Base-by-base conservation (phyloP, 73 alveolate genomes). In the Paramecium sexaurelia region DNA sequence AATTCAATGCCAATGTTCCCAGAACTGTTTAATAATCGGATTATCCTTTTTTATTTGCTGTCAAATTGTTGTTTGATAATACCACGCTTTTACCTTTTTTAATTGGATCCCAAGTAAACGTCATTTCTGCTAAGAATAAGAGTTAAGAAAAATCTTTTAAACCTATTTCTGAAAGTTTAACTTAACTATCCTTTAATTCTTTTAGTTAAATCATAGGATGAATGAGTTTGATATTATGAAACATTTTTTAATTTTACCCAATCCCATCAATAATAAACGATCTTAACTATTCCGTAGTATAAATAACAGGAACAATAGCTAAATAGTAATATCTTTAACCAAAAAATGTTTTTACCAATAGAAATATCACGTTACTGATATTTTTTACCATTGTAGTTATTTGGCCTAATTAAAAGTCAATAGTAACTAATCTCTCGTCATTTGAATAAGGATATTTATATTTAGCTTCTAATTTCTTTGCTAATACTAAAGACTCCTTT, bases 11-110 rank as follows among this genome's bases (percentile, higher is more conserved):
- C 33, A 85, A 7, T 7, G 87, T 84, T 5, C 94, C 95, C 7
- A 85, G 32, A 19, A 91, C 92, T 20, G 94, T 71, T 51, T 91
- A 84, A 85, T 85, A 91, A 27, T 91, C 95, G 8, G 89, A 35
- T 29, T 91, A 94, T 27, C 75, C 92, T 86, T 85, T 33, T 82
- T 91, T 91, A 20, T 47, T 55, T 17, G 71, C 91, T 26, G 94
- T 91, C 5, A 91, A 20, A 45, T 26, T 24, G 45, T 91, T 47
- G 39, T 91, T 84, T 11, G 88, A 47, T 17, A 88, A 24, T 87
- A 26, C 61, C 22, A 91, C 22, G 7, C 84, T 91, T 29, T 55
- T 41, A 1, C 90, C 89, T 36, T 91, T 91, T 29, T 85, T 83
- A 26, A 17, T 40, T 9, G 68, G 82, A 55, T 91, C 95, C 88